These are phyloP conservation scores for Fragaria vesca DNA, from an alignment of 306 rosid species.

Conservation along the genomic window DNA sequence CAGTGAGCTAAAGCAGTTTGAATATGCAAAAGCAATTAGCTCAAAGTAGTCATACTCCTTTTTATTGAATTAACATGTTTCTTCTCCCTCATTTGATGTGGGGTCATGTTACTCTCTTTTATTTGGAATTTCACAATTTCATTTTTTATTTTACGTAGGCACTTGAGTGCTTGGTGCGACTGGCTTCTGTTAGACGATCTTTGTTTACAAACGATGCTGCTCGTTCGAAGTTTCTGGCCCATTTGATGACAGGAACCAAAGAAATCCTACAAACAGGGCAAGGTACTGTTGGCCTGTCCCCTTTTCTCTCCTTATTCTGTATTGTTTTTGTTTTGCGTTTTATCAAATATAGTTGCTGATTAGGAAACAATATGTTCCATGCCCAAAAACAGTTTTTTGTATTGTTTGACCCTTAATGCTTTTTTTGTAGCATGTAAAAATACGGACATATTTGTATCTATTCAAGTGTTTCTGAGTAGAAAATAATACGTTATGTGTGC, in stretches of 20 bases:
- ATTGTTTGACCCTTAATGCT: background rate
- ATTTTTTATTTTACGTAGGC: conserved; percentile 43
- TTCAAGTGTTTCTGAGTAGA: conserved; percentile 20
- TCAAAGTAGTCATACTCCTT: background rate
- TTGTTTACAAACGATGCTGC: conserved; percentile 95
- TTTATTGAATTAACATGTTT: background rate
- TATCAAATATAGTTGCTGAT: conserved; percentile 13
- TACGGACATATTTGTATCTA: background rate
- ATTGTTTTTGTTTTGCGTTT: background rate
- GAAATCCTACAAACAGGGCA: conserved; percentile 97
- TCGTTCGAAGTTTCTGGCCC: conserved; percentile 97
- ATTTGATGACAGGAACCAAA: conserved; percentile 99
- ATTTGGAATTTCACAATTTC: background rate
- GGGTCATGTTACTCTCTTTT: conserved; percentile 2
- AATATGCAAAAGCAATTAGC: background rate
- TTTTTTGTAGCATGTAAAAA: background rate
- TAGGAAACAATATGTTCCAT: background rate
- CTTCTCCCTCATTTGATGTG: conserved; percentile 8
- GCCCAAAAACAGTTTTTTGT: background rate
- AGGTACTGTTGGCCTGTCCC: conserved; percentile 65
- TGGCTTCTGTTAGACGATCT: conserved; percentile 98
- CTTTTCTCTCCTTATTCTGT: conserved; percentile 18
- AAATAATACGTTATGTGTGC: background rate
- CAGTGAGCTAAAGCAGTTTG: background rate
- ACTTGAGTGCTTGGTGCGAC: conserved; percentile 99